phyloP scores from a whole-genome alignment of 306 rosid genomes.

The Gillenia trifoliata region DNA sequence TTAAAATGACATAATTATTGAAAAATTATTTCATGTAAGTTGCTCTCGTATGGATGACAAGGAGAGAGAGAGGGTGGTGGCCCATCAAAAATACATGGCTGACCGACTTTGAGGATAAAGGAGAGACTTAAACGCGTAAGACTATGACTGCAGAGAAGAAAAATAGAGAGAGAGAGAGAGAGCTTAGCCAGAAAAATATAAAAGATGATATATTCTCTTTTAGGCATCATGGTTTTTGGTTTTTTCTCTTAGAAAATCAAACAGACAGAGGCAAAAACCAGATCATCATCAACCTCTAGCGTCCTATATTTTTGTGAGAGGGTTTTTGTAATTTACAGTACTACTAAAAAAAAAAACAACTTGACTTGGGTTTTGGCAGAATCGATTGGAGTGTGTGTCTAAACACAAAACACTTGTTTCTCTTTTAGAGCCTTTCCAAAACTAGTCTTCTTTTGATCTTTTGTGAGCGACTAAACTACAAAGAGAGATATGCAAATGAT shows the following conservation, averaged over 20 bases:
- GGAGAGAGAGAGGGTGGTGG: constrained; percentile 37
- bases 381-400: constrained; percentile 19
- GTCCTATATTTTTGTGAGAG: constrained; percentile 24
- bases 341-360: constrained; percentile 30
- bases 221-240: constrained; percentile 46
- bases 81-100: constrained; percentile 64
- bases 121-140: constrained; percentile 31
- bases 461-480: constrained; percentile 8
- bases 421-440: constrained; percentile 39
- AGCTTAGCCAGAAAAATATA: constrained; percentile 10
- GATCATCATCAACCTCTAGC: constrained; percentile 24
- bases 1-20: too few relatives aligned
- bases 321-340: constrained; percentile 16
- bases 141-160: constrained; percentile 20
- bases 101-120: constrained; percentile 55
- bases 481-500: constrained; percentile 22
- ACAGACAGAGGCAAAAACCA: constrained; percentile 40
- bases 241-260: constrained; percentile 44
- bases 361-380: constrained; percentile 67
- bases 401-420: constrained; percentile 36
- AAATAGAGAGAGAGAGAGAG: constrained; percentile 13
- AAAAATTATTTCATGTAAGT: too few relatives aligned
- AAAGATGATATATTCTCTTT: constrained; percentile 27
- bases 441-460: constrained; percentile 29
- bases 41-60: too few relatives aligned